Base-by-base conservation (phyloP, 73 alveolate species). In the Stentor coeruleus region DNA sequence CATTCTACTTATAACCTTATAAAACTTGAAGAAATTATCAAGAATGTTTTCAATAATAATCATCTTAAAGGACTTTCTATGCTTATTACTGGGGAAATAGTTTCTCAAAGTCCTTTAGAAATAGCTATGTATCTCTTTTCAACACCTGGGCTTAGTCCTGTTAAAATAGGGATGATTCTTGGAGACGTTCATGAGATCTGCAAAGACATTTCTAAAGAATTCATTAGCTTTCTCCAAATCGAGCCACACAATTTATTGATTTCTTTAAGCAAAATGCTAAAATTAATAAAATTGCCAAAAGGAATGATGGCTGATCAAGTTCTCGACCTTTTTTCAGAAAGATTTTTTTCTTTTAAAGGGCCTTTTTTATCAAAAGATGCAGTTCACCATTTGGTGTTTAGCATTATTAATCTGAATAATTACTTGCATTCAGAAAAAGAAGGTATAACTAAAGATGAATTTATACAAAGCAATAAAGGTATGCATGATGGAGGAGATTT, bases 401-500 rank as follows among this genome's bases (percentile, higher is more conserved):
- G 39, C 79, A 66, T 66, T 33, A 66, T 66, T 33, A 66, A 20
- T 26, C 79, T 66, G n/a, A 31, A 66, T 33, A 28, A 20, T 33
- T 33, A 20, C n/a, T 20, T 66, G 2, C 79, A 66, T 66, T 20
- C n/a, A 20, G 26, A 26, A 1, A 20, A 20, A 66, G 37, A 31
- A 20, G n/a, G n/a, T 1, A 37, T 40, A 6, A 49, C 28, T 33
- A 66, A 66, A 66, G 79, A 66, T 28, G 79, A 66, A 40, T 66
- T 66, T 66, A 26, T 66, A 1, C 11, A 26, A 66, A 66, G 39
- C 1, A 66, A 66, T 33, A 31, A 20, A 66, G 79, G 79, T 28
- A 66, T 66, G 79, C 79, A 66, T 66, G 79, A 66, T 33, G 79
- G 79, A 2, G 79, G 37, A 66, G 79, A 66, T 66, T 66, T 66